Percentiles rank a stretch among this genome's conserved stretches.
phyloP scores from a whole-genome alignment of 1,284 basidiomycete genomes.

The Moniliophthora roreri region DNA sequence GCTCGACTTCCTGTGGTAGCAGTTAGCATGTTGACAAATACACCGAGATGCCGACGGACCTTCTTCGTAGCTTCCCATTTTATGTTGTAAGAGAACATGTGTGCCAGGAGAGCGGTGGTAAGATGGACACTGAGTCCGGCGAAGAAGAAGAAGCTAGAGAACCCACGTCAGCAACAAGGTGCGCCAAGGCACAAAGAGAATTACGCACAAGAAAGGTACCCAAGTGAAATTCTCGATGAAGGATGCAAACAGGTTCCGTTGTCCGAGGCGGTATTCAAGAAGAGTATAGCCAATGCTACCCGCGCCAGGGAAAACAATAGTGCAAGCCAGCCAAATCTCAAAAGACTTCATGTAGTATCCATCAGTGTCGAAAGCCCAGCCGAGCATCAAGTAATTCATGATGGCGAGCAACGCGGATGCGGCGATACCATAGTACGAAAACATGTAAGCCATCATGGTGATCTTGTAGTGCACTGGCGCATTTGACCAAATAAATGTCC shows the following conservation, averaged over 20 bases:
- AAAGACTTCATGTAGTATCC: constrained; percentile 73
- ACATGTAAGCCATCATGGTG: constrained; percentile 61
- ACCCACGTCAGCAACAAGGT: background rate
- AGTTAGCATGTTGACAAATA: background rate
- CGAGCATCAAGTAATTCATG: constrained; percentile 73
- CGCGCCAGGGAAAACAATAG: constrained; percentile 72
- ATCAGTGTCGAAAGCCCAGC: constrained; percentile 64
- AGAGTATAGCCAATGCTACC: constrained; percentile 74
- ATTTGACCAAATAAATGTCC: constrained; percentile 73
- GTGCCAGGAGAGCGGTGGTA: constrained; percentile 72
- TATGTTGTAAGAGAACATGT: constrained; percentile 84
- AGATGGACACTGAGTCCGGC: constrained; percentile 77
- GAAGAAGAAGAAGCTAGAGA: constrained; percentile 80
- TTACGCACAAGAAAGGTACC: constrained; percentile 76
- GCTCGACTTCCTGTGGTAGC: constrained; percentile 54
- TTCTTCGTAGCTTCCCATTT: constrained; percentile 79
- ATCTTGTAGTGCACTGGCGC: constrained; percentile 85
- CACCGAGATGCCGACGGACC: constrained; percentile 21
- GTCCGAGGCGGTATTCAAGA: constrained; percentile 75
- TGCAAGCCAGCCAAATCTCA: constrained; percentile 76
- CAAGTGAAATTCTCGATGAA: constrained; percentile 70
- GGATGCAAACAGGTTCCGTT: constrained; percentile 51
- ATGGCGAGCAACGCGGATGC: constrained; percentile 62
- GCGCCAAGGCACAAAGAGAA: background rate
- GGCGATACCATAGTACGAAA: constrained; percentile 65